A percentile compares a stretch with the other conserved stretches of the same genome.
Conservation (phyloP, 1,139 yeast genomes). For the Sugiyamaella grinbergsii region DNA sequence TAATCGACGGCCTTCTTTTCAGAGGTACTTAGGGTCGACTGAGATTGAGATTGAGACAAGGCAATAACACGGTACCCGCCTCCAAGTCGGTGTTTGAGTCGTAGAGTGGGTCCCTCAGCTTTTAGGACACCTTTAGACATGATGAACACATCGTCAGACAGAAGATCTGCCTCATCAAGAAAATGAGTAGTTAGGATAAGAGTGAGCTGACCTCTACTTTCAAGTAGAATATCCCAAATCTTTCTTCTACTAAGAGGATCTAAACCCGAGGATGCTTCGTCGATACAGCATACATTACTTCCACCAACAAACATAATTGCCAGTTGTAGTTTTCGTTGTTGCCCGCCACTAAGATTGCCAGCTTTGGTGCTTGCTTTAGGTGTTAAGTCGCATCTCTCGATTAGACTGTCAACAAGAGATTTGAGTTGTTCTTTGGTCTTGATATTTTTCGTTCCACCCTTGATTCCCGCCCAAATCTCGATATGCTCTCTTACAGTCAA, state of each 20-base stretch:
- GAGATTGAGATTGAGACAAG: background rate
- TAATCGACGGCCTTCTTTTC: conserved; percentile 27
- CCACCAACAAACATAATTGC: conserved; percentile 53
- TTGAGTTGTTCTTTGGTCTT: conserved; percentile 25
- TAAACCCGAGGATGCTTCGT: conserved; percentile 45
- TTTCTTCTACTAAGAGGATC: conserved; percentile 44
- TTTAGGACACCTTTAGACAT: conserved; percentile 40
- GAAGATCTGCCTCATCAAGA: conserved; percentile 44
- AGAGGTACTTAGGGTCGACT: conserved; percentile 26
- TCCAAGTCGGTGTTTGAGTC: conserved; percentile 41
- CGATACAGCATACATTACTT: conserved; percentile 43
- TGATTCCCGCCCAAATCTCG: conserved; percentile 40
- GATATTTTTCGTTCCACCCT: conserved; percentile 30
- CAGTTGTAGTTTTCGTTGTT: conserved; percentile 83
- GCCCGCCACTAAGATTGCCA: conserved; percentile 75
- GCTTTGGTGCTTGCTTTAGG: conserved; percentile 33
- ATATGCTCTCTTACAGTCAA: conserved; percentile 43
- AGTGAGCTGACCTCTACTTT: conserved; percentile 38
- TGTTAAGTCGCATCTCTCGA: conserved; percentile 40
- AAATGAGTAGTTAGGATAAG: conserved; percentile 44
- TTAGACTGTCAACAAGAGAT: conserved; percentile 28
- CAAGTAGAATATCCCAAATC: conserved; percentile 44
- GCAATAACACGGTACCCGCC: conserved; percentile 36
- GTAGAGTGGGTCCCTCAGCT: conserved; percentile 41
- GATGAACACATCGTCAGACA: conserved; percentile 43